These are phyloP conservation scores for Gossypium bickii DNA, from an alignment of 345 rosid species.

Conservation along the genomic window DNA sequence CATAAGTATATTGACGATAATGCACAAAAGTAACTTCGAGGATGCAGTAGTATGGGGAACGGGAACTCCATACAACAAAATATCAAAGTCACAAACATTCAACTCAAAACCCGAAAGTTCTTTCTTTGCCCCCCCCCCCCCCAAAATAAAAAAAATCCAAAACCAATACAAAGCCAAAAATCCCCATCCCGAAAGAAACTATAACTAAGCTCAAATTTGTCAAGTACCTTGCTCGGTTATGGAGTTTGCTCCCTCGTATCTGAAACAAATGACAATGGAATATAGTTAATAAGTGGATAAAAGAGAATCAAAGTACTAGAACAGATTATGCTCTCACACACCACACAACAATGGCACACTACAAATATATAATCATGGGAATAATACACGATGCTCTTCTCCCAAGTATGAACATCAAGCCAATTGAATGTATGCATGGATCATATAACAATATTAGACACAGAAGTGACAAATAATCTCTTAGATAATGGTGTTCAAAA, in stretches of 20 bases:
- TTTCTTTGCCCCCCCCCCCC: neutral
- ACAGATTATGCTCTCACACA: neutral
- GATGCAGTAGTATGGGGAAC: neutral
- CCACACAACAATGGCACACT: neutral
- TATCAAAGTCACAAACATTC: neutral
- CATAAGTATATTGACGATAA: conserved; percentile 8
- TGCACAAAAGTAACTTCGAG: neutral
- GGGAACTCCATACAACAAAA: neutral
- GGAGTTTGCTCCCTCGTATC: conserved; percentile 97
- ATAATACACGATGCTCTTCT: neutral
- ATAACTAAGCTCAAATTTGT: conserved; percentile 12
- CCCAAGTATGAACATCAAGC: neutral
- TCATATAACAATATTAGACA: neutral
- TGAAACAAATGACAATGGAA: conserved; percentile 27
- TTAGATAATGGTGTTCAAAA: neutral
- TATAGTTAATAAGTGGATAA: neutral
- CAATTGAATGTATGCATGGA: neutral
- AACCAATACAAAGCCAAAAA: neutral
- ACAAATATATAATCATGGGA: neutral
- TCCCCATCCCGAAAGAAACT: neutral
- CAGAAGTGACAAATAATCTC: neutral
- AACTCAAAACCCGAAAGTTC: neutral
- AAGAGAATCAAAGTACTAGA: neutral
- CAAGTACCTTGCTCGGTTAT: conserved; percentile 83
- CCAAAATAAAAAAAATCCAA: neutral